Base-by-base conservation (phyloP, 345 rosid genomes). In the Salix dunnii region DNA sequence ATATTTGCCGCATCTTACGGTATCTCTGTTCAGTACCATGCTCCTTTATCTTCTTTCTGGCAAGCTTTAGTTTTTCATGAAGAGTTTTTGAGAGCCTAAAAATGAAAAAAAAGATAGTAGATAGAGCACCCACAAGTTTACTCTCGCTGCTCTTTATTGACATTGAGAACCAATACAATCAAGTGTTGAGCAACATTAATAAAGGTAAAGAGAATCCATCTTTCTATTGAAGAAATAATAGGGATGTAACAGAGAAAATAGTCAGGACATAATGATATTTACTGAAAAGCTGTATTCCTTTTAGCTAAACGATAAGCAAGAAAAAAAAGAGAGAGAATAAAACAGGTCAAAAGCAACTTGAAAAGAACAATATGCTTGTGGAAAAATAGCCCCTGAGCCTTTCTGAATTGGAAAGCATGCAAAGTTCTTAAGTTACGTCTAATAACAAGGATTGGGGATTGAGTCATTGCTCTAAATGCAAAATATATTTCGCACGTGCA, bases 21-120 rank as follows among this genome's bases (percentile, higher is more conserved):
- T 78, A 81, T 78, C 88, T 86, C 71, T 82, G 89, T 55, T 69
- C 76, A 18, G 78, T 73, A 48, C 86, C 77, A 75, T 93, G 93
- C 49, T 89, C 90, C 72, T 76, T 76, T 28, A 93, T 84, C 76
- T 87, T 91, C 79, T 78, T 86, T 74, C 79, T 75, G 36, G 91
- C 85, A 31, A 31, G 75, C 84, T 89, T 77, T 51, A 91, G 81
- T 42, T 80, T 87, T 70, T 84, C 85, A 79, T 90, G 88, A 79
- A 89, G 86, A 70, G 82, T 82, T 81, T 87, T 89, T 70, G 98
- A 87, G 62, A 90, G 75, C 86, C 99, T 93, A 81, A 60, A 78
- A 76, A 65, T 77, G 80, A 16, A 73, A 58, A 33, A 35, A 72
- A 55, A 13, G 28, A 70, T 31, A 78, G 33, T 68, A 51, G 11